These are phyloP conservation scores for Trichoderma koningiopsis DNA, from an alignment of 2,329 filamentous ascomycete genomes.

Conservation along the genomic window DNA sequence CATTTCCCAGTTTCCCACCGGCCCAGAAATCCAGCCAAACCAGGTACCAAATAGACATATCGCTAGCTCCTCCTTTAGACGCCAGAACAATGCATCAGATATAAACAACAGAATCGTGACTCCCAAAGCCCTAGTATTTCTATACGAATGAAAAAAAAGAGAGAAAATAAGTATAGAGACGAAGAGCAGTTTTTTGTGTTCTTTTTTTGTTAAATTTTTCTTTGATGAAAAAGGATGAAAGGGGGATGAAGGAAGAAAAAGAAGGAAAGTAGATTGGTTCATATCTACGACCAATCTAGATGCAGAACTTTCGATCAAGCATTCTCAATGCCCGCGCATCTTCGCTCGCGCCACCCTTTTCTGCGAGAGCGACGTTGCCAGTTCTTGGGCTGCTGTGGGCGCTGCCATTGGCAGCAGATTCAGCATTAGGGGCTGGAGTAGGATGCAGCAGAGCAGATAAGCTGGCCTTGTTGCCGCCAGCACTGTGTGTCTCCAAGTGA, in stretches of 20 bases:
- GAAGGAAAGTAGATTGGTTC: background rate
- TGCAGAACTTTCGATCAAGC: slow-evolving; percentile 61
- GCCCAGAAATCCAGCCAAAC: background rate
- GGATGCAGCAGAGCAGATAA: slow-evolving; percentile 56
- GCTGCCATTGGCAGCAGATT: slow-evolving; percentile 47
- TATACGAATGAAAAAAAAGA: background rate
- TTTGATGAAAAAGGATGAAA: background rate
- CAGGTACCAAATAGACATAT: background rate
- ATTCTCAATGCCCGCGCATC: slow-evolving; percentile 67
- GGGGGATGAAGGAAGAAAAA: background rate
- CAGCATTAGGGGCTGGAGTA: slow-evolving; percentile 47
- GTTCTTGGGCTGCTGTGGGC: slow-evolving; percentile 45
- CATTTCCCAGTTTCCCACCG: background rate
- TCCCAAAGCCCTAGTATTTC: background rate
- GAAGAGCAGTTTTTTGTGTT: background rate
- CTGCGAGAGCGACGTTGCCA: slow-evolving; percentile 33
- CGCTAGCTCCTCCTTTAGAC: slow-evolving; percentile 10
- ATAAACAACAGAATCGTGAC: slow-evolving; percentile 1
- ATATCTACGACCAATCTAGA: slow-evolving; percentile 27
- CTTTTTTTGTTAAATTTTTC: background rate
- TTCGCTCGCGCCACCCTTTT: slow-evolving; percentile 55
- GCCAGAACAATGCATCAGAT: slow-evolving; percentile 24
- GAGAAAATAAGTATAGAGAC: background rate
- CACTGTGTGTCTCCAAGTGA: slow-evolving; percentile 39
- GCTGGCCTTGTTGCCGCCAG: slow-evolving; percentile 45